Base-by-base conservation (phyloP, 352 stramenopile genomes). In the Ophiocytium majus region DNA sequence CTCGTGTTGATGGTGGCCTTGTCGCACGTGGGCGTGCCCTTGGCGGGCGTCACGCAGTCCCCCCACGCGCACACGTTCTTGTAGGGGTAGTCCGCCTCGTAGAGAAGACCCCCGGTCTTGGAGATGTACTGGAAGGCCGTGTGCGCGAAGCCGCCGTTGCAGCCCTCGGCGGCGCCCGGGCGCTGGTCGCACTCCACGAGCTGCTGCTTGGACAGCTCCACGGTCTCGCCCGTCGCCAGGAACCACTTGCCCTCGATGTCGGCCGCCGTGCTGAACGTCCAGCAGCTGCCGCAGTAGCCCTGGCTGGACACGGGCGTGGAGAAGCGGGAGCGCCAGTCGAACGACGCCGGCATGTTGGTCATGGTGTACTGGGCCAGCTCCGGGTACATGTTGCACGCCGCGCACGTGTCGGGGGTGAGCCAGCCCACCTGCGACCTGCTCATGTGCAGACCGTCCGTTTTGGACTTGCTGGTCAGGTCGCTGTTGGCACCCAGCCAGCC, bases 291-390 rank as follows among this genome's bases (percentile, higher is more conserved):
- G 75, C 86, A 90, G 74, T 85, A 84, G 80, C 96, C 97, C 90
- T 99, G 97, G 89, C 57, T 23, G 34, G 33, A 31, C 23, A 79
- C 84, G 71, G 83, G 84, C 35, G 99, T 98, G 90, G 99, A 98
- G 1, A 99, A 95, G 0, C 92, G 91, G 23, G 96, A 86, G 76
- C 93, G 87, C 97, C 97, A 99, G 91, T 99, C 95, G 36, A 98
- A 84, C 28, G 19, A 14, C 50, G 36, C 43, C 28, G 85, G 81
- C 32, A 88, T 35, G 74, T 86, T 82, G 31, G 71, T 50, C 14
- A 17, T 37, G 14, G 79, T 71, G 79, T 88, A 88, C 49, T 75
- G 0, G 1, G 0, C 80, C 64, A 88, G 80, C 79, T 88, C 80
- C 28, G 84, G 84, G 57, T 63, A 88, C 31, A 82, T 76, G 0